Percentiles rank a stretch among this genome's conserved stretches.
These are phyloP conservation scores for Bromus sterilis DNA, from an alignment of 176 grass and related monocot species.

Conservation along the genomic window DNA sequence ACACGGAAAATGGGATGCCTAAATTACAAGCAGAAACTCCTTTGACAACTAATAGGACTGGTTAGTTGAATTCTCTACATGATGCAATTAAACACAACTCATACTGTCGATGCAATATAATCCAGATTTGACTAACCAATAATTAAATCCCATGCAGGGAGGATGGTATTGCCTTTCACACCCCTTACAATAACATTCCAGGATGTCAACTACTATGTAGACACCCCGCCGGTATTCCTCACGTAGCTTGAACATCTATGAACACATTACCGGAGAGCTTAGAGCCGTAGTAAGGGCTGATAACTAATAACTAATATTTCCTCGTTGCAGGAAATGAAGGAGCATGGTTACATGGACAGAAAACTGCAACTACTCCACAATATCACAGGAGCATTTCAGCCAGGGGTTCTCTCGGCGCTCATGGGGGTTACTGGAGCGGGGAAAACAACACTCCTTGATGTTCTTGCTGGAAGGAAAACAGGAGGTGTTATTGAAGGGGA, in stretches of 20 bases:
- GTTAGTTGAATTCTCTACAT: slow-evolving; percentile 16
- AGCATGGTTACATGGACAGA: slow-evolving; percentile 45
- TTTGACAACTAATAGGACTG: slow-evolving; percentile 10
- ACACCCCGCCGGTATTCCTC: slow-evolving; percentile 52
- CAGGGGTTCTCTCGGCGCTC: slow-evolving; percentile 56
- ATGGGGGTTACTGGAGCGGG: slow-evolving; percentile 82
- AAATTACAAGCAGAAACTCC: neutral
- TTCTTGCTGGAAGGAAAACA: slow-evolving; percentile 76
- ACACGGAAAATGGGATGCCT: neutral
- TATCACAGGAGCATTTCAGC: slow-evolving; percentile 61
- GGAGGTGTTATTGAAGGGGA: slow-evolving; percentile 62
- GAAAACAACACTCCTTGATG: slow-evolving; percentile 79
- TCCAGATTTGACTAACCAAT: neutral
- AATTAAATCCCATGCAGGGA: slow-evolving; percentile 34
- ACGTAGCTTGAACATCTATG: neutral
- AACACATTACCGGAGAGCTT: neutral
- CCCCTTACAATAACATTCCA: slow-evolving; percentile 65
- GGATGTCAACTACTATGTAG: slow-evolving; percentile 81
- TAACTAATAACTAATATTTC: neutral
- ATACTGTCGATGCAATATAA: neutral
- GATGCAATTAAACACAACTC: neutral
- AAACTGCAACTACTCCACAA: slow-evolving; percentile 63
- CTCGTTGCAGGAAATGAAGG: slow-evolving; percentile 55
- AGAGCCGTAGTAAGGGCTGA: neutral
- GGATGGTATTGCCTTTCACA: slow-evolving; percentile 75